phyloP scores from a whole-genome alignment of 1,284 basidiomycete genomes.

The Melampsora larici-populina region DNA sequence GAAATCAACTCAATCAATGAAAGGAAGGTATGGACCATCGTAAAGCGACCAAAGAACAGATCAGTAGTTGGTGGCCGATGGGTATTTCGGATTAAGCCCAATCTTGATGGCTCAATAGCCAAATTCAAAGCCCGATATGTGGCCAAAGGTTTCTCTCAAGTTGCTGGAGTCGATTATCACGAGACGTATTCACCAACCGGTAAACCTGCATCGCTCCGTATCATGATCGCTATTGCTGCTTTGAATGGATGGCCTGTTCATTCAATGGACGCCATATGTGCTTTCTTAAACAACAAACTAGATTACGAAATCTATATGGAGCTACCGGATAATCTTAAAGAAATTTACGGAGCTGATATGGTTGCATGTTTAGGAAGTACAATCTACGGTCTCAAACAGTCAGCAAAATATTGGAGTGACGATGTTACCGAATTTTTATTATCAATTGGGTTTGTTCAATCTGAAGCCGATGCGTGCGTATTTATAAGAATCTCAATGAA shows the following conservation, averaged over 20 bases:
- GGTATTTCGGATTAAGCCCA: conserved; percentile 35
- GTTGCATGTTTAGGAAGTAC: background rate
- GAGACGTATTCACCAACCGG: too few species aligned
- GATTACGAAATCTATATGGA: conserved; percentile 12
- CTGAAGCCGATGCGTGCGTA: too few species aligned
- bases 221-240: too few species aligned
- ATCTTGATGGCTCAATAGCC: too few species aligned
- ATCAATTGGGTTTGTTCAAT: background rate
- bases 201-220: conserved; percentile 35
- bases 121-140: conserved; percentile 43
- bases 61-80: conserved; percentile 9
- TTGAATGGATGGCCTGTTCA: conserved; percentile 9
- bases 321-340: background rate
- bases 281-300: too few species aligned
- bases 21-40: too few species aligned
- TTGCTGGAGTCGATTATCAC: too few species aligned
- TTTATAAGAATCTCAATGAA: too few species aligned
- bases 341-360: background rate
- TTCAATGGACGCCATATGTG: conserved; percentile 40
- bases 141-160: conserved; percentile 44
- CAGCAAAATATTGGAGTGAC: background rate
- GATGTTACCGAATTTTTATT: background rate
- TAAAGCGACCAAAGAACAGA: too few species aligned
- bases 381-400: background rate
- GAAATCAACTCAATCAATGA: too few species aligned